Conservation (phyloP, 805 yeast species). For the Suhomyces kilbournensis region DNA sequence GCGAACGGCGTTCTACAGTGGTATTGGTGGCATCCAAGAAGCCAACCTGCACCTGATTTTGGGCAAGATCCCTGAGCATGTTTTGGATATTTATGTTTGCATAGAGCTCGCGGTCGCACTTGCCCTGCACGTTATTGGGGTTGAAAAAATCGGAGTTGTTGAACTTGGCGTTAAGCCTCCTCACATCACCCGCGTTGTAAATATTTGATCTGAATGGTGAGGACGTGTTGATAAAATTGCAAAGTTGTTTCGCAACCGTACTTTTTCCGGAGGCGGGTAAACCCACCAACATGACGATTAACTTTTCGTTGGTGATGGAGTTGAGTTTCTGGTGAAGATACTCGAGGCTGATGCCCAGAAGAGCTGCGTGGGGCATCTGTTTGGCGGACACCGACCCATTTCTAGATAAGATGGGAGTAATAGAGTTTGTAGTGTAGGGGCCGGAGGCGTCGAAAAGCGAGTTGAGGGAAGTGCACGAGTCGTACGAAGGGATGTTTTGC, state of each 20-base stretch:
- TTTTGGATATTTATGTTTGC: slow-evolving; percentile 34
- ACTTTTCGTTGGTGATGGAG: slow-evolving; percentile 11
- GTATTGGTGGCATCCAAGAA: slow-evolving; percentile 45
- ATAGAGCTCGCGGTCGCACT: slow-evolving; percentile 32
- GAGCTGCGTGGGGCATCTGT: slow-evolving; percentile 3
- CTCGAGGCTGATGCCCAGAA: neutral
- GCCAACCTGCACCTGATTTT: slow-evolving; percentile 30
- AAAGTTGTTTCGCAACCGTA: slow-evolving; percentile 34
- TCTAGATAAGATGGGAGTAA: slow-evolving; percentile 17
- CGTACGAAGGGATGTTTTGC: slow-evolving; percentile 1
- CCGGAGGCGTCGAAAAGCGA: slow-evolving; percentile 25
- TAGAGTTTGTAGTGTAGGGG: slow-evolving; percentile 9
- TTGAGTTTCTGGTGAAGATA: neutral
- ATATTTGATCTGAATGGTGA: slow-evolving; percentile 24
- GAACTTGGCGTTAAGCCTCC: slow-evolving; percentile 34
- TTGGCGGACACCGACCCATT: slow-evolving; percentile 4
- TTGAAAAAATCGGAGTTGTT: slow-evolving; percentile 37
- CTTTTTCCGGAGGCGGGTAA: slow-evolving; percentile 44
- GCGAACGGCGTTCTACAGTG: slow-evolving; percentile 30
- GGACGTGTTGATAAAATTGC: slow-evolving; percentile 24
- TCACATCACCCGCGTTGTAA: slow-evolving; percentile 52
- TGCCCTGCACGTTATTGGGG: slow-evolving; percentile 30
- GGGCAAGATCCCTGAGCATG: slow-evolving; percentile 28
- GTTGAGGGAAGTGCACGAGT: slow-evolving; percentile 26
- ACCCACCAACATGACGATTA: slow-evolving; percentile 35